These are phyloP conservation scores for Candida peoriensis DNA, from an alignment of 805 yeast species.

Conservation along the genomic window DNA sequence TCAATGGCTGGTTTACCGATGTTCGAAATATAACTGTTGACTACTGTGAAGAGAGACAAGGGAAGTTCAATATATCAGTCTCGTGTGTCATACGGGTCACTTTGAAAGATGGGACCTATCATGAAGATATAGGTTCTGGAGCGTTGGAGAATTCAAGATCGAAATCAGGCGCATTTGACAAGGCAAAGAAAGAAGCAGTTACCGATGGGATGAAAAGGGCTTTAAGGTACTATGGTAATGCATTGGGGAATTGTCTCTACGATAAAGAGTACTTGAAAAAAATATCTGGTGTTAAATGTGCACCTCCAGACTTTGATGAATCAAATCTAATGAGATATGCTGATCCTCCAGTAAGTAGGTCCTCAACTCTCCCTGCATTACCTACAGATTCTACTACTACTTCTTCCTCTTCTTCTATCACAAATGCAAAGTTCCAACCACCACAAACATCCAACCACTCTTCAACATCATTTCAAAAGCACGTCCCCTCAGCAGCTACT, in stretches of 20 bases:
- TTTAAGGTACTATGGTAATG: constrained; percentile 75
- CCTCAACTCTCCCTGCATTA: constrained; percentile 10
- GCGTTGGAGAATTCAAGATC: constrained; percentile 68
- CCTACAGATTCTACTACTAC: not conserved
- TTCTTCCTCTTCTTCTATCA: not conserved
- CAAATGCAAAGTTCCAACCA: not conserved
- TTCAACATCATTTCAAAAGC: too few relatives aligned
- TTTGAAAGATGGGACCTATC: constrained; percentile 68
- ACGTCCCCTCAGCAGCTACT: constrained; percentile 5
- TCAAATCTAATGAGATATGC: constrained; percentile 33
- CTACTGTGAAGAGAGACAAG: constrained; percentile 59
- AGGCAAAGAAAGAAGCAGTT: constrained; percentile 77
- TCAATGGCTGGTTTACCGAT: constrained; percentile 79
- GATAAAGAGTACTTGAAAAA: constrained; percentile 59
- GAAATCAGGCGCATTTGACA: constrained; percentile 74
- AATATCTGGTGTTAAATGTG: constrained; percentile 37
- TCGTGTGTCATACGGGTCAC: constrained; percentile 72
- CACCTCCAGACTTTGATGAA: constrained; percentile 42
- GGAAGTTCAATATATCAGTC: constrained; percentile 58
- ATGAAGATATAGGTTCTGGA: constrained; percentile 87
- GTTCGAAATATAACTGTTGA: constrained; percentile 62
- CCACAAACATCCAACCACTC: constrained; percentile 2
- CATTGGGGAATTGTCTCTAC: constrained; percentile 79
- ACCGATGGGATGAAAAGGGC: constrained; percentile 82
- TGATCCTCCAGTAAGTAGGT: constrained; percentile 12